phyloP scores from a whole-genome alignment of 129 eudicot species.

The Kitagawia praeruptora region DNA sequence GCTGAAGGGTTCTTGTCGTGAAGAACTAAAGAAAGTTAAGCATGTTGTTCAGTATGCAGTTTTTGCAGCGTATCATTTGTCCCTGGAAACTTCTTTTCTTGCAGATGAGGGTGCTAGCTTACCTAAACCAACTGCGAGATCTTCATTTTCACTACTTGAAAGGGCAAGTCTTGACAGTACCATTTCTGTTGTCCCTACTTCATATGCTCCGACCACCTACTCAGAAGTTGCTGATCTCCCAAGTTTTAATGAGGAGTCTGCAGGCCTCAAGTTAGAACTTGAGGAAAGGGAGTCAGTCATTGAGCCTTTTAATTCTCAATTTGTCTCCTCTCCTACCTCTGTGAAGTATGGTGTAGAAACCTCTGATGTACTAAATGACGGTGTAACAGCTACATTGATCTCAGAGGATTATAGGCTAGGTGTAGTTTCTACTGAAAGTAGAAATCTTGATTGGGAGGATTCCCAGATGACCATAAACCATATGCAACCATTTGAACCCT shows the following conservation, averaged over 20 bases:
- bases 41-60: constrained; percentile 83
- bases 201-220: neutral
- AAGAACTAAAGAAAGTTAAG: constrained; percentile 79
- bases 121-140: constrained; percentile 36
- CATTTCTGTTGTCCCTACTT: constrained; percentile 10
- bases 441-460: constrained; percentile 4
- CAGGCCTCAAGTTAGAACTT: constrained; percentile 22
- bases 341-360: neutral
- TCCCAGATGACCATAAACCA: neutral
- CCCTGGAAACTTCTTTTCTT: constrained; percentile 85
- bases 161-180: constrained; percentile 24
- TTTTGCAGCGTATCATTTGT: constrained; percentile 93
- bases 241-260: constrained; percentile 8
- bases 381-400: constrained; percentile 14
- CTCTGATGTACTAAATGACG: constrained; percentile 2
- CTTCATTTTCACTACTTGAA: constrained; percentile 26
- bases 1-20: constrained; percentile 63
- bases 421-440: neutral
- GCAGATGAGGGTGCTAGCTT: constrained; percentile 96
- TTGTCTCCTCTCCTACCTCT: constrained; percentile 10
- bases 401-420: constrained; percentile 5
- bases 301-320: constrained; percentile 6
- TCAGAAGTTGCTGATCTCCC: constrained; percentile 8
- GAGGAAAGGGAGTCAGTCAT: constrained; percentile 4
- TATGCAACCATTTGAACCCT: neutral